Percentiles rank a stretch among this genome's conserved stretches.
phyloP scores from a whole-genome alignment of 2,329 filamentous ascomycete genomes.

The Epichloe gansuensis region DNA sequence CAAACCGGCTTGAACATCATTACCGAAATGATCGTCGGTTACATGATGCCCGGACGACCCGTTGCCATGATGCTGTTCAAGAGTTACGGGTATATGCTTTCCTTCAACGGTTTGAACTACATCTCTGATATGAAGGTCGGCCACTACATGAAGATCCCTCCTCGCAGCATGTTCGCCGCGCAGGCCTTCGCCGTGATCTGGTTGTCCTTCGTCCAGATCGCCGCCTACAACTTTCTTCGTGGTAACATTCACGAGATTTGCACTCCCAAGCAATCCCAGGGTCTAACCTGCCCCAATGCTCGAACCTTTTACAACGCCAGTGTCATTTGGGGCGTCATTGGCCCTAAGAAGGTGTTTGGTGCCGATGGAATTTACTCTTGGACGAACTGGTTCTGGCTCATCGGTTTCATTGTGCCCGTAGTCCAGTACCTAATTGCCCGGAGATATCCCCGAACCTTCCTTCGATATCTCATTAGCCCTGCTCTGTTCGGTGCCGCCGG shows the following conservation, averaged over 20 bases:
- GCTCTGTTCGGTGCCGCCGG: conserved; percentile 39
- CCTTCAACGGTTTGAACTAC: conserved; percentile 34
- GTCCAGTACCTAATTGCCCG: conserved; percentile 36
- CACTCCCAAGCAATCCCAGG: conserved; percentile 30
- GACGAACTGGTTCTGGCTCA: conserved; percentile 44
- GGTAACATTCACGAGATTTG: conserved; percentile 43
- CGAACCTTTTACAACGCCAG: conserved; percentile 49
- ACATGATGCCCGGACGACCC: conserved; percentile 34
- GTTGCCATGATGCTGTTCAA: conserved; percentile 41
- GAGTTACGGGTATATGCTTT: conserved; percentile 33
- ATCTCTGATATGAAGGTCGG: conserved; percentile 39
- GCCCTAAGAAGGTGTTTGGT: conserved; percentile 22
- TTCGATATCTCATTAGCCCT: conserved; percentile 40
- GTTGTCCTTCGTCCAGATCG: conserved; percentile 26
- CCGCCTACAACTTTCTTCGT: conserved; percentile 27
- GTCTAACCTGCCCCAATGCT: conserved; percentile 44
- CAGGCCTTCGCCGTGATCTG: conserved; percentile 30
- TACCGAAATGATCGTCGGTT: conserved; percentile 36
- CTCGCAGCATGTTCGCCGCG: conserved; percentile 34
- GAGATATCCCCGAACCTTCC: conserved; percentile 30
- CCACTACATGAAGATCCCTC: conserved; percentile 42
- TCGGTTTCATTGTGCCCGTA: conserved; percentile 35
- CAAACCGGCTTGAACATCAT: conserved; percentile 36
- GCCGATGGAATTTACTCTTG: conserved; percentile 31
- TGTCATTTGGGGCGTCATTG: conserved; percentile 50